These are phyloP conservation scores for Orbilia brochopaga DNA, from an alignment of 2,329 filamentous ascomycete genomes.

Conservation along the genomic window DNA sequence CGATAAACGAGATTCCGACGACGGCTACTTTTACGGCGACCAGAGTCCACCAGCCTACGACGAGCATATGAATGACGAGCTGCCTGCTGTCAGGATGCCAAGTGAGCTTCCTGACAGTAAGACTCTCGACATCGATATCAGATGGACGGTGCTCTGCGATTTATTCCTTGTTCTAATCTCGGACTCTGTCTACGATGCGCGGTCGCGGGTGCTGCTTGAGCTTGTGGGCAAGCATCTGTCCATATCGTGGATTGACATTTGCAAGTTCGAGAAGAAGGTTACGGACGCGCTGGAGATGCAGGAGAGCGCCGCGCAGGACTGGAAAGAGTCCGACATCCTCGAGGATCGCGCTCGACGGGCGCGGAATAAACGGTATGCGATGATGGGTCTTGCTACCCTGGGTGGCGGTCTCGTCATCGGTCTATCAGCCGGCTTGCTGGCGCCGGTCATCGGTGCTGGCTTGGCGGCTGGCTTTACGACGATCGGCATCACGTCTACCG, in stretches of 20 bases:
- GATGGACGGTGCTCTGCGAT: slow-evolving; percentile 97
- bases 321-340: slow-evolving; percentile 96
- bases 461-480: slow-evolving; percentile 96
- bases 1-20: slow-evolving; percentile 50
- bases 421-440: slow-evolving; percentile 77
- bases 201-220: slow-evolving; percentile 83
- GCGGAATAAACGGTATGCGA: slow-evolving; percentile 80
- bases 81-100: slow-evolving; percentile 80
- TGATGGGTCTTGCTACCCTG: slow-evolving; percentile 86
- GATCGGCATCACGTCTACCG: slow-evolving; percentile 87
- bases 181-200: slow-evolving; percentile 90
- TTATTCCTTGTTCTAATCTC: slow-evolving; percentile 93
- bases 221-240: slow-evolving; percentile 79
- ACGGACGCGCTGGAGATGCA: slow-evolving; percentile 98
- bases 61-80: slow-evolving; percentile 61
- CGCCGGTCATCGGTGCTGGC: slow-evolving; percentile 76
- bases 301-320: slow-evolving; percentile 85
- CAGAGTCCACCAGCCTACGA: slow-evolving; percentile 62
- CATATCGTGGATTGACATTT: slow-evolving; percentile 89
- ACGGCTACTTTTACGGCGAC: slow-evolving; percentile 21
- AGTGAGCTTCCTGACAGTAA: slow-evolving; percentile 80
- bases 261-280: slow-evolving; percentile 93
- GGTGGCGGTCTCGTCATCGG: slow-evolving; percentile 85
- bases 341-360: slow-evolving; percentile 81
- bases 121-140: slow-evolving; percentile 91